A percentile compares a stretch with the other conserved stretches of the same genome.
These are phyloP conservation scores for Tylopilus sp. DNA, from an alignment of 768 basidiomycete species.

Conservation along the genomic window DNA sequence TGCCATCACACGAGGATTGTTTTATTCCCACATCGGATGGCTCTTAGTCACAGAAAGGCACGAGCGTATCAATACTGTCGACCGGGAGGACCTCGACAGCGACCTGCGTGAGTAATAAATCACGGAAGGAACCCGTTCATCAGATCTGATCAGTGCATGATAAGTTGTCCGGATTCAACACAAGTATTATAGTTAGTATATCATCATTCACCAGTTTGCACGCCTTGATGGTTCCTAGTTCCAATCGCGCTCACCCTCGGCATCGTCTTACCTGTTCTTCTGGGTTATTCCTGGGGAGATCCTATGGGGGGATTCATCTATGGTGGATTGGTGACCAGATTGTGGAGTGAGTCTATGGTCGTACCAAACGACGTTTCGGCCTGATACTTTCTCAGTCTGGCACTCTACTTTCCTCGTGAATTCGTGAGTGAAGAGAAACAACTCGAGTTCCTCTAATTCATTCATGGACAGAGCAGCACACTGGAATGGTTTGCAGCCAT, in stretches of 20 bases:
- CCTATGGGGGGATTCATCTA: constrained; percentile 9
- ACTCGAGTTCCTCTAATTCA: background rate
- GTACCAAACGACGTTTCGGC: background rate
- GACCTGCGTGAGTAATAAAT: constrained; percentile 6
- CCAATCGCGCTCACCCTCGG: constrained; percentile 8
- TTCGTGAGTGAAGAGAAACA: constrained; percentile 1
- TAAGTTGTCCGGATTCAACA: constrained; percentile 10
- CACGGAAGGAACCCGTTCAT: background rate
- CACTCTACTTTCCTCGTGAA: constrained; percentile 9
- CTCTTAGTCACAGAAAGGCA: constrained; percentile 12
- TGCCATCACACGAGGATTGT: constrained; percentile 7
- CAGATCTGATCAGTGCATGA: background rate
- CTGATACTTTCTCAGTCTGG: constrained; percentile 5
- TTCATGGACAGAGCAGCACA: constrained; percentile 3
- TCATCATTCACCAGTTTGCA: no score
- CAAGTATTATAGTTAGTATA: constrained; percentile 8
- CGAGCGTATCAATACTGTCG: constrained; percentile 4
- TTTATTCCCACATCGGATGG: constrained; percentile 12
- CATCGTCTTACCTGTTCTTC: background rate
- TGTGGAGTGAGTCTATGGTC: constrained; percentile 6
- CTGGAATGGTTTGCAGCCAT: constrained; percentile 10
- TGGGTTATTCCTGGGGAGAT: constrained; percentile 10
- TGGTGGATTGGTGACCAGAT: constrained; percentile 6
- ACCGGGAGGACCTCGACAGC: constrained; percentile 4
- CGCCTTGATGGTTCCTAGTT: constrained; percentile 1